These are phyloP conservation scores for Plasmodium relictum DNA, from an alignment of 169 alveolate genomes.

Conservation along the genomic window DNA sequence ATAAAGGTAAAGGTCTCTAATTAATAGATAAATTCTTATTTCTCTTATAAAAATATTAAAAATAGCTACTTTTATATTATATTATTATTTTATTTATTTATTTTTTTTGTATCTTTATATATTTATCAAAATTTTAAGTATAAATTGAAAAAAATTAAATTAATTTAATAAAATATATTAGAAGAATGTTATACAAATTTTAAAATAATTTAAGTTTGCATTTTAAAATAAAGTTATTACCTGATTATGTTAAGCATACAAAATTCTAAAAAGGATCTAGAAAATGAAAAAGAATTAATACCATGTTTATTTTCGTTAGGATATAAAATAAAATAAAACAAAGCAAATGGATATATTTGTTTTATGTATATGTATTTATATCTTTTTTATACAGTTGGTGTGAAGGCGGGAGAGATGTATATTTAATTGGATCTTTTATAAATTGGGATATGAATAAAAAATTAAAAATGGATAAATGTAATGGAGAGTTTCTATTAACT, in stretches of 20 bases:
- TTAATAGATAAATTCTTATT: too few relatives aligned
- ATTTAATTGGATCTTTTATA: not conserved
- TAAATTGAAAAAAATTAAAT: not conserved
- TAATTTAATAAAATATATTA: not conserved
- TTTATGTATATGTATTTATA: not conserved
- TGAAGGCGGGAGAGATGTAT: not conserved
- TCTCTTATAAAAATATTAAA: too few relatives aligned
- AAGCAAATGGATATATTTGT: not conserved
- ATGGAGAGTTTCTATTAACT: not conserved
- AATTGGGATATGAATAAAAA: slow-evolving; percentile 1
- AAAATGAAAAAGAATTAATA: not conserved
- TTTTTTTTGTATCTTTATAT: not conserved
- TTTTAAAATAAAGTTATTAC: not conserved
- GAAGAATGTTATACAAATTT: not conserved
- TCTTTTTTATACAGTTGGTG: not conserved
- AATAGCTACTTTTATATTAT: not conserved
- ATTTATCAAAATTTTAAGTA: not conserved
- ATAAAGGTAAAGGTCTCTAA: too few relatives aligned
- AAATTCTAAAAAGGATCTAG: not conserved
- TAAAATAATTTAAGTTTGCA: not conserved
- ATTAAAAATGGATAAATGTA: slow-evolving; percentile 1
- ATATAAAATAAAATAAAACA: not conserved
- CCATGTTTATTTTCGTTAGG: not conserved
- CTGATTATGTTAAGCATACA: not conserved
- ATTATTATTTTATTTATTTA: not conserved